Evolutionary conservation across 2,329 filamentous ascomycete genomes (phyloP), one percentile per base, ranked within the genome.

Genomic region (Xylaria sp.): DNA sequence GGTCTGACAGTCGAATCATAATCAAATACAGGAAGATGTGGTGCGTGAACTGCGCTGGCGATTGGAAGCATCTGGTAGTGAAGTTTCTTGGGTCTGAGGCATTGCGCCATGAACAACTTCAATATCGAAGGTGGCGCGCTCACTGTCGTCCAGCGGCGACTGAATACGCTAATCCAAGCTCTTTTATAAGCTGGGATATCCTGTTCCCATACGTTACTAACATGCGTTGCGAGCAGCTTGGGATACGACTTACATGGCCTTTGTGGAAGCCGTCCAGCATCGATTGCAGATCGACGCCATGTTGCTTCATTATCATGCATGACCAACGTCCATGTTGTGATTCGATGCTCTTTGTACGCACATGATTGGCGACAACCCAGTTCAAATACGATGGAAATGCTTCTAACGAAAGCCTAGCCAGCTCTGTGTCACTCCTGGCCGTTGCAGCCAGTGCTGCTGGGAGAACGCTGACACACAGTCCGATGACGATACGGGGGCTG

Each of bases 371-470:
- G 34, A 62, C 51, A 5, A 53, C 46, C 49, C 59, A 57, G 39
- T 18, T 54, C 53, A 62, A 59, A 52, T 60, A 63, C 3, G 63
- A 59, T 19, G 63, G 58, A 18, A 64, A 63, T 3, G 42, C 59
- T 44, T 62, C 61, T 19, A 64, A 39, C 30, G 63, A 54, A 46
- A 63, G 50, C 19, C 47, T 57, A 5, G 57, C 54, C 7, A 65
- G 59, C 34, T 65, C 61, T 19, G 55, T 59, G 23, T 54, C 58
- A 39, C 52, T 59, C 52, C 19, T 54, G 7, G 63, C 61, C 19
- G 59, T 59, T 16, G 59, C 62, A 11, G 63, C 62, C 23, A 65
- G 19, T 8, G 59, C 62, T 18, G 63, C 63, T n/a, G 59, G 59
- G 35, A 65, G 61, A 47, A 64, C 35, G 23, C 49, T 60, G 51